Conservation (phyloP, 345 rosid species). For the Lumnitzera littorea region DNA sequence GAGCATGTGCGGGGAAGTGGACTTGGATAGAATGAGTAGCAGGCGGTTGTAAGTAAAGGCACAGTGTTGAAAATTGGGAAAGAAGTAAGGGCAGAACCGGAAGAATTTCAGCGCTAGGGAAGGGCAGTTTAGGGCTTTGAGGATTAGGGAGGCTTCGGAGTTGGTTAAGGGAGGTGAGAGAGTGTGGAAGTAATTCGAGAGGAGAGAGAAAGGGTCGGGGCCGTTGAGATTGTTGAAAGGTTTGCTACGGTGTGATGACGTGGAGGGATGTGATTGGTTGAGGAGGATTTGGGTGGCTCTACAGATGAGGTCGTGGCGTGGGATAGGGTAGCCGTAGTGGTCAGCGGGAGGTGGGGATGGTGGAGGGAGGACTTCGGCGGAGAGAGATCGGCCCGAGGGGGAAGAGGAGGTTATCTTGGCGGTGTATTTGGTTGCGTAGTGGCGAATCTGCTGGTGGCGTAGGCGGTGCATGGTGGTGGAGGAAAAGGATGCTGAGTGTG, state of each 20-base stretch:
- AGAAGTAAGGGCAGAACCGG: conserved; percentile 45
- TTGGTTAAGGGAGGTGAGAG: conserved; percentile 58
- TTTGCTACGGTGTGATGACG: background rate
- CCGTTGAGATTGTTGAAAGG: background rate
- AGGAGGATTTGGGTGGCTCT: conserved; percentile 56
- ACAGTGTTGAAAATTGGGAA: conserved; percentile 46
- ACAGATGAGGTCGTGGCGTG: conserved; percentile 75
- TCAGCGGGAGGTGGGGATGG: conserved; percentile 43
- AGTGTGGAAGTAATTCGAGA: conserved; percentile 52
- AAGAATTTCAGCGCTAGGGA: conserved; percentile 62
- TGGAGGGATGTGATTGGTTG: conserved; percentile 6
- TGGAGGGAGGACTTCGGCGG: conserved; percentile 60
- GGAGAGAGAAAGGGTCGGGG: conserved; percentile 30
- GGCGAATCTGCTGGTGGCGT: conserved; percentile 35
- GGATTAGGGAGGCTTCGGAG: conserved; percentile 69
- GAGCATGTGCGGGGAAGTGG: conserved; percentile 36
- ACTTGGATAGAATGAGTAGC: conserved; percentile 65
- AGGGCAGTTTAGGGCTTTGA: conserved; percentile 74
- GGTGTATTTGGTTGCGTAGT: conserved; percentile 60
- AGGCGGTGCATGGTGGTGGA: background rate
- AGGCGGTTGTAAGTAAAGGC: conserved; percentile 62
- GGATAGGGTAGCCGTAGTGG: conserved; percentile 67
- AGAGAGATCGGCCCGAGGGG: conserved; percentile 63
- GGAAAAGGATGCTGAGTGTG: conserved; percentile 3
- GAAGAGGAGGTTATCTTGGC: conserved; percentile 77